These are phyloP conservation scores for Nemania serpens DNA, from an alignment of 2,329 filamentous ascomycete species.

Conservation along the genomic window DNA sequence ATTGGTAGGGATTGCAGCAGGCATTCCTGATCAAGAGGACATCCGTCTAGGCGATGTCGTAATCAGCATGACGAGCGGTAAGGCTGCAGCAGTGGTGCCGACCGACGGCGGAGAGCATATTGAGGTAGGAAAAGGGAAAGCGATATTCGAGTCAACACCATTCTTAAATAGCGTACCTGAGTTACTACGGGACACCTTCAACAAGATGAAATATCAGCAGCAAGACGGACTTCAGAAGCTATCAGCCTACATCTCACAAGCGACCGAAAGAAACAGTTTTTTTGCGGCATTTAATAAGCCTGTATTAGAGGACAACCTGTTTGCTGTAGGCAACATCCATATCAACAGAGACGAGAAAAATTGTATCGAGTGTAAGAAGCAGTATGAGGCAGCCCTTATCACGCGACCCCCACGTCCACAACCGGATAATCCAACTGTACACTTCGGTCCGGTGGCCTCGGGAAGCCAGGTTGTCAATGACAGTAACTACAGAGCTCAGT, in stretches of 20 bases:
- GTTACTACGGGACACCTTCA: too few species aligned
- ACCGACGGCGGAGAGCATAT: not conserved
- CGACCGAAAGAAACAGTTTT: slow-evolving; percentile 8
- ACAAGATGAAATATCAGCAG: too few species aligned
- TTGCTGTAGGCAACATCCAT: slow-evolving; percentile 19
- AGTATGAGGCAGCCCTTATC: too few species aligned
- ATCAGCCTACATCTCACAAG: slow-evolving; percentile 7
- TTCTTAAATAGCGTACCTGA: too few species aligned
- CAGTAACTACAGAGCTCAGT: not conserved
- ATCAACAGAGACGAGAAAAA: not conserved
- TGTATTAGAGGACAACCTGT: slow-evolving; percentile 29
- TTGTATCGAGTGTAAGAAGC: not conserved
- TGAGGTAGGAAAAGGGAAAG: slow-evolving; percentile 24
- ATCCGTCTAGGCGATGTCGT: slow-evolving; percentile 29
- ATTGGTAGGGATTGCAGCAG: slow-evolving; percentile 31
- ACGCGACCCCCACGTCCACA: not conserved
- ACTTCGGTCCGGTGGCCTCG: slow-evolving; percentile 18
- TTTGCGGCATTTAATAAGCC: not conserved
- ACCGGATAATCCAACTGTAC: not conserved
- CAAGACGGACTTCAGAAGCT: not conserved
- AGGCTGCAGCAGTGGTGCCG: slow-evolving; percentile 1
- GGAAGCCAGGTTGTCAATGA: slow-evolving; percentile 9
- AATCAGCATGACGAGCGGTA: slow-evolving; percentile 15
- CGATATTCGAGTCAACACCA: not conserved
- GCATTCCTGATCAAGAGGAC: slow-evolving; percentile 25